Conservation (phyloP, 2,329 filamentous ascomycete genomes). For the Botrytis pseudocinerea region DNA sequence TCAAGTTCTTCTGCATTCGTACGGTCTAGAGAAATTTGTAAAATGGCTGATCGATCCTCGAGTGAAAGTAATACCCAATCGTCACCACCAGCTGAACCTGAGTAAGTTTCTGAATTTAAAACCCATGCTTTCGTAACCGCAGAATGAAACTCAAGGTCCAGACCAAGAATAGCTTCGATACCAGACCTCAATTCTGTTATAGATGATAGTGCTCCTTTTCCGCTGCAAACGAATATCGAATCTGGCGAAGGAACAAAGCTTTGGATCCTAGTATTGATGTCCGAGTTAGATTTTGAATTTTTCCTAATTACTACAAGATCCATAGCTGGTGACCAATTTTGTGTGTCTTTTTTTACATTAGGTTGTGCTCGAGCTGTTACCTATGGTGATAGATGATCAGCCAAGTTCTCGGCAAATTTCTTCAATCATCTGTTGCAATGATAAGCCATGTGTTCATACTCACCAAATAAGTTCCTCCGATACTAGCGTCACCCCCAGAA, state of each 20-base stretch:
- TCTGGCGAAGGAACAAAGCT: slow-evolving; percentile 46
- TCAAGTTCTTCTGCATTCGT: slow-evolving; percentile 48
- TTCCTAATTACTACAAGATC: slow-evolving; percentile 45
- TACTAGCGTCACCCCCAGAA: slow-evolving; percentile 63
- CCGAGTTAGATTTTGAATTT: slow-evolving; percentile 19
- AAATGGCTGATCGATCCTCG: slow-evolving; percentile 36
- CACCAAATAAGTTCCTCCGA: slow-evolving; percentile 66
- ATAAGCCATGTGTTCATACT: slow-evolving; percentile 24
- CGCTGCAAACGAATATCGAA: slow-evolving; percentile 66
- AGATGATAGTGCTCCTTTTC: slow-evolving; percentile 60
- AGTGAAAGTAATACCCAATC: slow-evolving; percentile 38
- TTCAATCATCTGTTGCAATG: background rate
- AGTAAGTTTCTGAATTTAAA: slow-evolving; percentile 41
- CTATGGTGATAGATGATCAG: slow-evolving; percentile 40
- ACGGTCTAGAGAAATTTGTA: slow-evolving; percentile 53
- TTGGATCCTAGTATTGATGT: slow-evolving; percentile 22
- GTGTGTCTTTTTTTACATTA: slow-evolving; percentile 59
- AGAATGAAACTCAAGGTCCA: slow-evolving; percentile 54
- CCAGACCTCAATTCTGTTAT: slow-evolving; percentile 71
- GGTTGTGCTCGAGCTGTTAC: slow-evolving; percentile 56
- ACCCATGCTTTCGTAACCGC: slow-evolving; percentile 56
- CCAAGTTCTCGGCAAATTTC: too few relatives aligned
- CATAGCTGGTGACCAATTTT: slow-evolving; percentile 56
- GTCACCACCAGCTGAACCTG: slow-evolving; percentile 24
- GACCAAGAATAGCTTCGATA: slow-evolving; percentile 65